phyloP scores from a whole-genome alignment of 2,329 filamentous ascomycete species.

The Claviceps sp. region DNA sequence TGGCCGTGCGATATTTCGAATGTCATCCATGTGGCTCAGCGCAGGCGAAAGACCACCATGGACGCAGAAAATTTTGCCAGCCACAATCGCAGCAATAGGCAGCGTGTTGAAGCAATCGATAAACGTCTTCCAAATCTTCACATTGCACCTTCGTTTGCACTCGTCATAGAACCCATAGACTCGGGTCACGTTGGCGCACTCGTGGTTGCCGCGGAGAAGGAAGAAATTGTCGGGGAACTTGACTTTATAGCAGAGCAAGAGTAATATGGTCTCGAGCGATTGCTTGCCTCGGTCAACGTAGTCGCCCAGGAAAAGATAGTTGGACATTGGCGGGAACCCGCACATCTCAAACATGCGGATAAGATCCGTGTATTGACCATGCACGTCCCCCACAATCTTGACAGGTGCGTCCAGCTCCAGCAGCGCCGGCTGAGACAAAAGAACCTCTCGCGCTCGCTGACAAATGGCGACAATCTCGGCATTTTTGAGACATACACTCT shows the following conservation, averaged over 20 bases:
- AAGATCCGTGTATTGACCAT: constrained; percentile 91
- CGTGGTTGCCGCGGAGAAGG: constrained; percentile 84
- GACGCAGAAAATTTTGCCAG: constrained; percentile 94
- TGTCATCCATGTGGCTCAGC: constrained; percentile 94
- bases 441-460: constrained; percentile 72
- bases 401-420: constrained; percentile 88
- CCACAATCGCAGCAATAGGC: constrained; percentile 91
- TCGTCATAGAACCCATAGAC: constrained; percentile 98
- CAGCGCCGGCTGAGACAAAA: constrained; percentile 82
- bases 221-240: constrained; percentile 98
- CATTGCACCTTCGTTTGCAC: constrained; percentile 90
- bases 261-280: constrained; percentile 83
- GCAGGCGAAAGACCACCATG: constrained; percentile 90
- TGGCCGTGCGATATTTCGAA: constrained; percentile 85
- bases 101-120: constrained; percentile 93
- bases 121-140: constrained; percentile 98
- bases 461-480: constrained; percentile 94
- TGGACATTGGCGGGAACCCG: constrained; percentile 81
- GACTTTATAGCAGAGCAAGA: constrained; percentile 91
- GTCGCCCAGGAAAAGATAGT: constrained; percentile 89
- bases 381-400: constrained; percentile 94
- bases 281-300: constrained; percentile 97
- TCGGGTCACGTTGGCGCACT: constrained; percentile 89
- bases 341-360: constrained; percentile 99
- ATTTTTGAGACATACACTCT: constrained; percentile 93